These are phyloP conservation scores for Xerocomus potaroensis DNA, from an alignment of 768 basidiomycete genomes.

Conservation along the genomic window DNA sequence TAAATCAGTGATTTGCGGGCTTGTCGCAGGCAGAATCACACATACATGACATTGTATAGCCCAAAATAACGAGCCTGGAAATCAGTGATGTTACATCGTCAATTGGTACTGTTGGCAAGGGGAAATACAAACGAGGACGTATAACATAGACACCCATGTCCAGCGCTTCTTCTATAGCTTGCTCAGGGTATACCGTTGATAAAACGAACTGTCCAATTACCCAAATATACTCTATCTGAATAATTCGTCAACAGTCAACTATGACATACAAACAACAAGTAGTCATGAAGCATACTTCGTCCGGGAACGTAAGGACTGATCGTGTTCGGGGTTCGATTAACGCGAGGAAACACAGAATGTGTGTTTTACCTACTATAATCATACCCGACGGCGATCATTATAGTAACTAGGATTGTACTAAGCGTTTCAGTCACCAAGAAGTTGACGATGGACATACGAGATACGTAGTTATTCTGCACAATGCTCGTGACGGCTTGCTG, in stretches of 20 bases:
- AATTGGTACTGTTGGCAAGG: too few species aligned
- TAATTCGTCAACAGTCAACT: too few species aligned
- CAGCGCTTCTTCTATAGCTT: neutral
- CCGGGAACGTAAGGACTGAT: neutral
- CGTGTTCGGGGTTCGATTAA: neutral
- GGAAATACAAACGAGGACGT: neutral
- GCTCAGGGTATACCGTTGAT: neutral
- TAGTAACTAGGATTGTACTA: neutral
- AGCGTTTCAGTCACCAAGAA: neutral
- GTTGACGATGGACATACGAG: neutral
- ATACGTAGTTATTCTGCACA: neutral
- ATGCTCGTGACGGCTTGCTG: neutral
- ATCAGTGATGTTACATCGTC: too few species aligned
- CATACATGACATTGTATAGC: too few species aligned
- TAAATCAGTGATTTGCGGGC: too few species aligned
- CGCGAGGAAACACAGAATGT: neutral
- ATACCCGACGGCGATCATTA: neutral
- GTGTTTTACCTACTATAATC: neutral
- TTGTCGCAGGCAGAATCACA: too few species aligned
- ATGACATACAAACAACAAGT: neutral
- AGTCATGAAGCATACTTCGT: neutral
- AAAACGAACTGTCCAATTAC: neutral
- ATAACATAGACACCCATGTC: neutral
- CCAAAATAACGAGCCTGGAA: too few species aligned
- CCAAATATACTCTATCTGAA: slow-evolving; percentile 3